Evolutionary conservation across 164 flowering plant genomes (phyloP), one percentile per base, ranked within the genome.

Genomic region (Umbellularia californica): DNA sequence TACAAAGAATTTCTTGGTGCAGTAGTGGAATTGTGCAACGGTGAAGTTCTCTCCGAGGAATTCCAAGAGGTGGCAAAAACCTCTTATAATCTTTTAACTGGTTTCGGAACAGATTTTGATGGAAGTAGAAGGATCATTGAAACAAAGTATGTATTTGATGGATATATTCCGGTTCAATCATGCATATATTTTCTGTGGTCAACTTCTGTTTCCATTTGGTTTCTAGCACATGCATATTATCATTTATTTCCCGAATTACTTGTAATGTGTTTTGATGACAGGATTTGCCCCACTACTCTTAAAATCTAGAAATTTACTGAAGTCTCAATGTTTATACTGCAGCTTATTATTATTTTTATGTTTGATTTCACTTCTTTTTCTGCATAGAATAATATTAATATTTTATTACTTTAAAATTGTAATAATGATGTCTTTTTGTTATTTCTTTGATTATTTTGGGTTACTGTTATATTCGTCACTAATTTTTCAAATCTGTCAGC

Each of bases 1-100:
- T 96, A 92, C 78, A 94, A 83, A 82, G 83, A 88, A 70, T 96
- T 88, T 85, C 71, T 89, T 75, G 91, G 81, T 28, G 90, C 91
- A 4, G 87, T 96, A 12, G 91, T 86, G 72, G 97, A 91, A 81
- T 82, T 94, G 85, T 83, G 88, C 19, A 92, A 87, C 77, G 85
- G 88, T 5, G 98, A 91, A 77, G 85, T 89, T 58, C 81, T 83
- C 11, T 82, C 95, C 0, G 97, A 94, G 76, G 93, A 88, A 82
- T 90, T 96, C 58, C 86, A 77, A 17, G 93, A 90, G 77, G 89
- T 91, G 58, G 92, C 95, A 5, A 76, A 86, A 79, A 68, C 84
- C 24, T 83, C 83, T 65, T 96, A 90, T 78, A 79, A 78, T 78
- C 78, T 88, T 30, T 89, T 92, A 77, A 71, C 81, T 19, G 71